Evolutionary conservation across 371 early-diverging fungal genomes (phyloP).

Genomic region (Chytridium lagenaria): DNA sequence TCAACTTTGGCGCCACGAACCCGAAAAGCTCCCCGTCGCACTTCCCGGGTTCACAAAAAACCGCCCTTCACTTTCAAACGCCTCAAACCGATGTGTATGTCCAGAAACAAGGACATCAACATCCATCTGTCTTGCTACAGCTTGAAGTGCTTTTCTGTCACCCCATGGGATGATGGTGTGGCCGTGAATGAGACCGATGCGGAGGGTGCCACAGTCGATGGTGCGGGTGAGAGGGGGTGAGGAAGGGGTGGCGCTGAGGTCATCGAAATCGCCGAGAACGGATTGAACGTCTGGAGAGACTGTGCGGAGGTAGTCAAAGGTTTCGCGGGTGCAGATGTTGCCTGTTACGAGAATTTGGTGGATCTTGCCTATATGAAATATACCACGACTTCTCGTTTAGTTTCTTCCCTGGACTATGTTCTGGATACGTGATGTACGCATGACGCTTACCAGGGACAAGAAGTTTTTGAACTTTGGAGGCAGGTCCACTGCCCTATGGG

Average conservation of each 20-base stretch:
- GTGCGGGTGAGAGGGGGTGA: conserved; percentile 49
- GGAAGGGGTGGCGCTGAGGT: conserved; percentile 35
- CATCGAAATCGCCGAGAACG: conserved; percentile 89
- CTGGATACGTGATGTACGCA: conserved; percentile 1
- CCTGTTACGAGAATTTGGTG: conserved; percentile 94
- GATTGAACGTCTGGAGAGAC: conserved; percentile 80
- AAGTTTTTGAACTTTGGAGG: conserved; percentile 90
- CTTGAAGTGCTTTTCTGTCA: conserved; percentile 78
- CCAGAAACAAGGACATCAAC: conserved; percentile 90
- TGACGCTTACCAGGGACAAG: conserved; percentile 54
- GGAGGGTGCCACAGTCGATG: conserved; percentile 74
- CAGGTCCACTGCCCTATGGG: conserved; percentile 85
- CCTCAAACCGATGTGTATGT: conserved; percentile 88
- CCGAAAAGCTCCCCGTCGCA: conserved; percentile 81
- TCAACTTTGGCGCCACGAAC: conserved; percentile 16
- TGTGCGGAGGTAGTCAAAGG: conserved; percentile 83
- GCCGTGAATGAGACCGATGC: conserved; percentile 88
- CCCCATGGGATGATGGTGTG: conserved; percentile 91
- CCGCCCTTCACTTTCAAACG: conserved; percentile 85
- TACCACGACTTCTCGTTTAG: too few relatives aligned
- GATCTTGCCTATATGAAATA: conserved; percentile 91
- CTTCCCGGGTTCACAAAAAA: conserved; percentile 95
- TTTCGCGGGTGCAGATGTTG: conserved; percentile 81
- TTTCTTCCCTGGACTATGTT: too few relatives aligned
- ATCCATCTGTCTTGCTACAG: conserved; percentile 77